Percentiles rank a stretch among this genome's conserved stretches.
Conservation (phyloP, 768 basidiomycete species). For the Trametes cingulata region DNA sequence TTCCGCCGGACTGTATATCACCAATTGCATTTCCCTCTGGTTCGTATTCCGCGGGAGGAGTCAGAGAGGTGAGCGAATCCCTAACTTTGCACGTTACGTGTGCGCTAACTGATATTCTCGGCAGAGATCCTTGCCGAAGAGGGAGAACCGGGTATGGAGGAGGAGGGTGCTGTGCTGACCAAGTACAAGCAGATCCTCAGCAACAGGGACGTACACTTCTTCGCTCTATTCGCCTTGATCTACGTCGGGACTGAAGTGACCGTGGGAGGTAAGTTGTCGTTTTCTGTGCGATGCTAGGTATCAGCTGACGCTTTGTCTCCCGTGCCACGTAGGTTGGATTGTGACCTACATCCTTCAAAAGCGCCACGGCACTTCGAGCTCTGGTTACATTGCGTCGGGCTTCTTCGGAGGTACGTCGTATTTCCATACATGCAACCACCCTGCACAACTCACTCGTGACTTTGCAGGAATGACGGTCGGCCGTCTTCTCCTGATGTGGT, state of each 20-base stretch:
- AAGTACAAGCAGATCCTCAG: constrained; percentile 37
- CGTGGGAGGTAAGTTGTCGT: no score
- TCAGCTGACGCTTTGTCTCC: constrained; percentile 3
- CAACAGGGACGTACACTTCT: constrained; percentile 36
- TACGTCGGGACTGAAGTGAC: constrained; percentile 48
- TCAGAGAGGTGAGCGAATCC: constrained; percentile 30
- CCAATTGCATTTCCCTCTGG: constrained; percentile 22
- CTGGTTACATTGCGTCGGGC: constrained; percentile 45
- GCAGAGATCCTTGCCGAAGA: constrained; percentile 32
- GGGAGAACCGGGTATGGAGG: no score
- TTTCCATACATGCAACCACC: no score
- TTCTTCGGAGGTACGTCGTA: constrained; percentile 44
- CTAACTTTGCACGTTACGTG: background rate
- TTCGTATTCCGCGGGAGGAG: constrained; percentile 29
- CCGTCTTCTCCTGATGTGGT: constrained; percentile 23
- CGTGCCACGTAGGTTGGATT: constrained; percentile 41
- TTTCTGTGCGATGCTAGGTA: no score
- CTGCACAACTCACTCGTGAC: no score
- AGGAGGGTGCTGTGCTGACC: no score
- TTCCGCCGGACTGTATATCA: constrained; percentile 29
- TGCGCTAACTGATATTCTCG: background rate
- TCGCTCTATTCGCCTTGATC: constrained; percentile 40
- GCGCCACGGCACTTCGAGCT: constrained; percentile 36
- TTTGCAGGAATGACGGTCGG: constrained; percentile 29
- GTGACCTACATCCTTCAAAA: constrained; percentile 44